Evolutionary conservation across 768 basidiomycete species (phyloP).

Genomic region (Leccinum fibrillosum): DNA sequence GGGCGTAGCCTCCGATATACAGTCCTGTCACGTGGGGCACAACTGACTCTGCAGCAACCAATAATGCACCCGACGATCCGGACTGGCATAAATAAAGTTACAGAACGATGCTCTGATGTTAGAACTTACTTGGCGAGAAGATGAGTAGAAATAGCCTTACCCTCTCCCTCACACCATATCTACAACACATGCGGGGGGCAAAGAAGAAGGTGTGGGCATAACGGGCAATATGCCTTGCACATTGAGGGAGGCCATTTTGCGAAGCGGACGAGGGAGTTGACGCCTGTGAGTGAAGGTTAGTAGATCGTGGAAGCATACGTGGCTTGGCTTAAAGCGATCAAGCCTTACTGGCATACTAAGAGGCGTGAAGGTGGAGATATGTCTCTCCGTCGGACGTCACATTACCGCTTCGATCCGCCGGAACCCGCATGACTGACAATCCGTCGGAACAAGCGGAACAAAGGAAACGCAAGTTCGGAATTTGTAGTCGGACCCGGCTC

Average conservation of each 20-base stretch:
- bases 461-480: too few relatives aligned
- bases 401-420: too few relatives aligned
- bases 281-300: not conserved
- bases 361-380: too few relatives aligned
- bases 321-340: too few relatives aligned
- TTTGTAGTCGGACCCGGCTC: too few relatives aligned
- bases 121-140: conserved; percentile 51
- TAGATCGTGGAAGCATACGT: too few relatives aligned
- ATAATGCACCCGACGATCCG: conserved; percentile 55
- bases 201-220: conserved; percentile 53
- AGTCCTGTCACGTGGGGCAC: conserved; percentile 39
- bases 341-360: too few relatives aligned
- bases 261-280: not conserved
- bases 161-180: conserved; percentile 56
- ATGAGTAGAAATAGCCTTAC: conserved; percentile 65
- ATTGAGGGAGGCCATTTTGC: conserved; percentile 33
- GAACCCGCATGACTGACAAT: too few relatives aligned
- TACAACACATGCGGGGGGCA: conserved; percentile 42
- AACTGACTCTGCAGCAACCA: conserved; percentile 51
- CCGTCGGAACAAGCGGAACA: too few relatives aligned
- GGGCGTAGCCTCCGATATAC: conserved; percentile 49
- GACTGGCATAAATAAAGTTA: conserved; percentile 34
- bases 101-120: not conserved
- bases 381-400: too few relatives aligned
- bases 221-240: conserved; percentile 49